Conservation (phyloP, 257 asterid genomes). For the Verbascum thapsus region DNA sequence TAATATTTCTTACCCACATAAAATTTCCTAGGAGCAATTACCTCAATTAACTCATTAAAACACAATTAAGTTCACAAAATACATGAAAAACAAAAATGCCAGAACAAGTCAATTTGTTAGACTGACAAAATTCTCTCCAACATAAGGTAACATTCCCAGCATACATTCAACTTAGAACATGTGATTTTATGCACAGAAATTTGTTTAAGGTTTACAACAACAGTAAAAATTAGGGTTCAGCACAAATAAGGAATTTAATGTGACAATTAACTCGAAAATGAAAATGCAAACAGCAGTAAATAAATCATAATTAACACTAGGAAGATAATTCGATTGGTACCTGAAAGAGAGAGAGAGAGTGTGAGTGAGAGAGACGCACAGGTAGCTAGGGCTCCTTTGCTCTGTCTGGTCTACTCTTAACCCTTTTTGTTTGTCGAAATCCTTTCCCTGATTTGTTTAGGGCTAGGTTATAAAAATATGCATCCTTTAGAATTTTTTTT, state of each 20-base stretch:
- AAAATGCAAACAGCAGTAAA: neutral
- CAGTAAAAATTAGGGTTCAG: too few relatives aligned
- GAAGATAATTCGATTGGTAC: constrained; percentile 20
- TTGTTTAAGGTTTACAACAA: neutral
- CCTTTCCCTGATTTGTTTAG: too few relatives aligned
- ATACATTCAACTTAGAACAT: constrained; percentile 2
- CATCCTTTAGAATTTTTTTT: too few relatives aligned
- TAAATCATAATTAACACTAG: neutral
- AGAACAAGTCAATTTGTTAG: neutral
- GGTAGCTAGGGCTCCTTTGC: constrained; percentile 37
- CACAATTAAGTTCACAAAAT: too few relatives aligned
- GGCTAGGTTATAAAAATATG: too few relatives aligned
- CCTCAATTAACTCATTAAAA: too few relatives aligned
- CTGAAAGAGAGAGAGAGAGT: constrained; percentile 25
- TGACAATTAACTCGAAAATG: neutral
- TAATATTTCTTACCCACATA: too few relatives aligned
- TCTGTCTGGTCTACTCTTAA: neutral
- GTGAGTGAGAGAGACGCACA: constrained; percentile 26
- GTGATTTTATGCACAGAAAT: neutral
- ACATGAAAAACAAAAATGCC: constrained; percentile 2
- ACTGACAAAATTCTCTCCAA: neutral
- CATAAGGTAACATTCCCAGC: constrained; percentile 1
- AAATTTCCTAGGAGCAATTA: too few relatives aligned
- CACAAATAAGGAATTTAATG: too few relatives aligned
- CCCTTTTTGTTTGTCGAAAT: too few relatives aligned